phyloP scores from a whole-genome alignment of 2,329 filamentous ascomycete genomes.

The Biscogniauxia mediterranea region DNA sequence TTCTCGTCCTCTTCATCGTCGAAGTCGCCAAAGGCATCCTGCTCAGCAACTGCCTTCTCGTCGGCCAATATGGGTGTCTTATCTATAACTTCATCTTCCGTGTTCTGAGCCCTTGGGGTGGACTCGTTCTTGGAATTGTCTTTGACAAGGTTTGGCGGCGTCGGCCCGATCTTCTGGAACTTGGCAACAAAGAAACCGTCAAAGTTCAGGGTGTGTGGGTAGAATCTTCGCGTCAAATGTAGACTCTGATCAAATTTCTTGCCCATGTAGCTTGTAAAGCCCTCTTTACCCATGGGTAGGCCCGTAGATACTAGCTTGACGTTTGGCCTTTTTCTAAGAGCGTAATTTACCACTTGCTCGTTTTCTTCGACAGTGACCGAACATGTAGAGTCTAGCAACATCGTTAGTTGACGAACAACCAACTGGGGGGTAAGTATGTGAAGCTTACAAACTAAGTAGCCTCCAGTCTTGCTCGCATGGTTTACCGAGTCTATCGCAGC shows the following conservation, averaged over 20 bases:
- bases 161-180: slow-evolving; percentile 86
- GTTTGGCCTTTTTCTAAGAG: slow-evolving; percentile 86
- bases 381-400: slow-evolving; percentile 74
- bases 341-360: slow-evolving; percentile 89
- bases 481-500: slow-evolving; percentile 94
- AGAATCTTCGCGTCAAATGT: slow-evolving; percentile 80
- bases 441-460: slow-evolving; percentile 71
- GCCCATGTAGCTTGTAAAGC: slow-evolving; percentile 86
- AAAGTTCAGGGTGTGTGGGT: slow-evolving; percentile 90
- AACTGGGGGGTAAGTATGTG: neutral
- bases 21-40: slow-evolving; percentile 67
- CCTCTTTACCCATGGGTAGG: slow-evolving; percentile 85
- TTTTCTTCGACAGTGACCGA: slow-evolving; percentile 91
- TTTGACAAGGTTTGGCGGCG: slow-evolving; percentile 57
- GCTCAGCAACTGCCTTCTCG: slow-evolving; percentile 36
- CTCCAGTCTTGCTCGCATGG: slow-evolving; percentile 86
- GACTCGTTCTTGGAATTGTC: slow-evolving; percentile 25
- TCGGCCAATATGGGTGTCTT: slow-evolving; percentile 62
- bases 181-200: slow-evolving; percentile 99
- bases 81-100: slow-evolving; percentile 55
- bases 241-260: slow-evolving; percentile 88
- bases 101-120: slow-evolving; percentile 22
- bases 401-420: slow-evolving; percentile 2
- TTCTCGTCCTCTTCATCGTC: slow-evolving; percentile 71
- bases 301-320: slow-evolving; percentile 91